Base-by-base conservation (phyloP, 2,329 filamentous ascomycete species). In the Aphanocladium album region DNA sequence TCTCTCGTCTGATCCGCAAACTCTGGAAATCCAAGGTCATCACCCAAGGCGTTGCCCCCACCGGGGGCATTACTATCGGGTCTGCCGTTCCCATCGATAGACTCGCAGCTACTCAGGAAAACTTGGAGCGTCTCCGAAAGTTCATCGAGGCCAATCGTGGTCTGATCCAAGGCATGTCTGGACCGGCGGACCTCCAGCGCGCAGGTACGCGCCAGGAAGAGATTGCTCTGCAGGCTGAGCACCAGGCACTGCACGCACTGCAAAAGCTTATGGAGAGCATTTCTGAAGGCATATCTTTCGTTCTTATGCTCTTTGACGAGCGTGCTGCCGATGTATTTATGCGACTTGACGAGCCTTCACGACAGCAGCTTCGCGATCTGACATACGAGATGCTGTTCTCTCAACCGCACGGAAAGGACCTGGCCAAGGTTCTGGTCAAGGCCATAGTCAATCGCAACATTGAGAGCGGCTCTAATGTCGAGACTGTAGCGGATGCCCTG, bases 391-490 rank as follows among this genome's bases (percentile, higher is more conserved):
- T 85, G 50, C 84, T 99, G 0, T 98, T 99, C 73, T 90, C 91
- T 4, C 86, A 89, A 46, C 76, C 82, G 6, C 82, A 86, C 19
- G 95, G 95, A 35, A 91, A 91, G 67, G 91, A 96, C 12, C 83
- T 98, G 25, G 96, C 93, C 2, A 97, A 96, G 74, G 84, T 96
- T 60, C 81, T 99, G 1, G 95, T 99, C 60, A 99, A 98, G 73
- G 92, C 93, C 0, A 98, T 99, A 69, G 95, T 99, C 59, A 98
- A 98, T 73, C 88, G 93, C 69, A 99, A 96, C 73, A 99, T 99
- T 67, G 90, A 93, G 61, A 96, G 91, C 69, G 95, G 96, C 11
- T 93, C 93, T 5, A 99, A 98, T 64, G 93, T 99, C 21, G 96
- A 99, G 76, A 97, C 93, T 0, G 92, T 99, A 25, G 93, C 95